phyloP scores from a whole-genome alignment of 495 filamentous ascomycete species.

The Amniculicola lignicola region DNA sequence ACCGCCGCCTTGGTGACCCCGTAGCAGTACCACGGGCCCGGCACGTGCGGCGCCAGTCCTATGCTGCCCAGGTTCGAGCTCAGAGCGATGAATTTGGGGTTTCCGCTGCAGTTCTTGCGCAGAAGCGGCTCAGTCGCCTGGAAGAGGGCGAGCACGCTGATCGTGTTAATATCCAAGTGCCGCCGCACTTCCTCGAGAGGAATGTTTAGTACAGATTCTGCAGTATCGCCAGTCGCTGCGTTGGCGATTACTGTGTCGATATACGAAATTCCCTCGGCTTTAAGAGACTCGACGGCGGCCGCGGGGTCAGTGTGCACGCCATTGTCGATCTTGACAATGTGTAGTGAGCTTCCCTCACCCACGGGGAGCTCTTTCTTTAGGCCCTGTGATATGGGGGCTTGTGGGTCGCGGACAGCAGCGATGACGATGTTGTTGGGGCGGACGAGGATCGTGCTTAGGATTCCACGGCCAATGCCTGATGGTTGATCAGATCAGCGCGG shows the following conservation, averaged over 20 bases:
- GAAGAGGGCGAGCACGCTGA: neutral
- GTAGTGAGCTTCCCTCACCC: neutral
- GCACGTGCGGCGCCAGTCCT: neutral
- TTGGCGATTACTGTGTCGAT: neutral
- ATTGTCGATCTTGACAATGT: neutral
- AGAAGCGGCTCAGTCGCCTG: neutral
- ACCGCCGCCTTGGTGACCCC: constrained; percentile 2
- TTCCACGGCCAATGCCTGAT: constrained; percentile 5
- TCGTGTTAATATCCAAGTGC: neutral
- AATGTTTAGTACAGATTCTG: neutral
- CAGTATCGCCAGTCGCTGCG: neutral
- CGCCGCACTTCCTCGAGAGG: neutral
- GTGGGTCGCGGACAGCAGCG: neutral
- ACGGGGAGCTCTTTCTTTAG: neutral
- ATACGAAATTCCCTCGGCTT: neutral
- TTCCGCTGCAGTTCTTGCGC: neutral
- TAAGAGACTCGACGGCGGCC: neutral
- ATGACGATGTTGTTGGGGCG: neutral
- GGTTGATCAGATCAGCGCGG: neutral
- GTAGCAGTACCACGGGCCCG: constrained; percentile 1
- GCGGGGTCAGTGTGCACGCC: neutral
- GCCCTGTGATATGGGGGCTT: neutral
- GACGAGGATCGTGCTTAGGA: neutral
- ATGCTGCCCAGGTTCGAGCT: neutral
- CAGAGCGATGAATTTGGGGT: constrained; percentile 3